Evolutionary conservation across 2,329 filamentous ascomycete species (phyloP), one percentile per base, ranked within the genome.

Genomic region (Fusarium newnesense): DNA sequence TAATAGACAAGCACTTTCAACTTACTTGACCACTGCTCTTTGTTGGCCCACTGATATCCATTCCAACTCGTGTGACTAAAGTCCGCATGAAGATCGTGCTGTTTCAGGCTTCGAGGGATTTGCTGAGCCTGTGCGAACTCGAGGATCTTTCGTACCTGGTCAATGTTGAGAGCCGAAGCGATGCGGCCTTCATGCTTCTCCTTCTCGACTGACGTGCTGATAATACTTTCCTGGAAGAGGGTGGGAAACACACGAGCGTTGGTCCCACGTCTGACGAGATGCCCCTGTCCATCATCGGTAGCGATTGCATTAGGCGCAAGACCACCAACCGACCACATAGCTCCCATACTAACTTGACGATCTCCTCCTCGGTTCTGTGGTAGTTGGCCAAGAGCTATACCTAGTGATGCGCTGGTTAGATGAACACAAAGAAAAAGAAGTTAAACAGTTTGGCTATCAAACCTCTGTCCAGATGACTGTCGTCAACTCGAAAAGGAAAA

Each of bases 261-360:
- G 4, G 92, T 93, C 36, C 93, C 89, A 77, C 91, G 93, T 60
- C 88, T 89, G n/a, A 93, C 78, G 57, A 91, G 82, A 32, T 88
- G 88, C 32, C 91, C 91, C 66, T 87, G 87, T 4, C 92, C 92
- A 80, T 92, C 87, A 52, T 91, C 84, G 26, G 92, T 84, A 18
- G 87, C 87, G 21, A 86, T 83, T 32, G 67, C 84, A 12, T 85
- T 83, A n/a, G 89, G 88, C 56, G 89, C 88, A 15, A 89, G 79
- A n/a, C 93, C 92, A 32, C 94, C 93, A 16, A 96, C 90, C 24
- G 90, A 89, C 94, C 94, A 97, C 24, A 96, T 87, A 15, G 91
- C 88, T 6, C 93, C 92, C 69, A 86, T 83, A 79, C 93, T 95
- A 69, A 90, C 84, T 78, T 91, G 86, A 63, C 87, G 80, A 42